Base-by-base conservation (phyloP, 768 basidiomycete species). In the Kwoniella bestiolae region DNA sequence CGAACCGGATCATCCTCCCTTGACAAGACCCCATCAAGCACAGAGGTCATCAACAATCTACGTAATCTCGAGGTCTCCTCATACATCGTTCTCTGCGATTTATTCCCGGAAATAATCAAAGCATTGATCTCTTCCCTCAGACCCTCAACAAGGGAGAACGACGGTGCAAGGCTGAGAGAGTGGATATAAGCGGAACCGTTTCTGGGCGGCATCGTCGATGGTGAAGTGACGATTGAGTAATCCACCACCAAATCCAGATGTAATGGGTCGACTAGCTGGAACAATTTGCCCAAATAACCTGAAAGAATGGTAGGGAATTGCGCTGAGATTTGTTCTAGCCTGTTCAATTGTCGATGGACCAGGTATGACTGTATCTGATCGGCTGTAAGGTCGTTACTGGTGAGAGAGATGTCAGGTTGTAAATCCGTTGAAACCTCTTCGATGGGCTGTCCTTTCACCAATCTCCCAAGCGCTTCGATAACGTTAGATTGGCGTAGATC, bases 41-140 rank as follows among this genome's bases (percentile, higher is more conserved):
- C 85, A 8, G 88, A 86, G 55, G 87, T 83, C 56, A 94, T 74
- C 32, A 94, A 82, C 56, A 87, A 87, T 69, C 80, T 78, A 74
- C 87, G 87, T 80, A 93, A 88, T 52, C 89, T 84, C 66, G 86
- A 86, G 4, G 93, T 95, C 83, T 97, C 92, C 23, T 91, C 92
- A 75, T 92, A 97, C 86, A 96, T 92, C 68, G 87, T 91, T 49
- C 92, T 86, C 65, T 88, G 90, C 25, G 84, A 85, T 80, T 91
- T 90, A 3, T 61, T 68, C 11, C 85, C 85, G 1, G 81, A 83
- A 73, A 88, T 87, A 9, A 86, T 85, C 21, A 85, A 84, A 52
- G 86, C 84, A 5, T 93, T 84, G 38, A 88, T 83, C 52, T 85
- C 84, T 21, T 51, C n/a, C 21, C 70, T 60, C 14, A 76, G 44